These are phyloP conservation scores for Trichophyton benhamiae DNA, from an alignment of 2,329 filamentous ascomycete genomes.

Conservation along the genomic window DNA sequence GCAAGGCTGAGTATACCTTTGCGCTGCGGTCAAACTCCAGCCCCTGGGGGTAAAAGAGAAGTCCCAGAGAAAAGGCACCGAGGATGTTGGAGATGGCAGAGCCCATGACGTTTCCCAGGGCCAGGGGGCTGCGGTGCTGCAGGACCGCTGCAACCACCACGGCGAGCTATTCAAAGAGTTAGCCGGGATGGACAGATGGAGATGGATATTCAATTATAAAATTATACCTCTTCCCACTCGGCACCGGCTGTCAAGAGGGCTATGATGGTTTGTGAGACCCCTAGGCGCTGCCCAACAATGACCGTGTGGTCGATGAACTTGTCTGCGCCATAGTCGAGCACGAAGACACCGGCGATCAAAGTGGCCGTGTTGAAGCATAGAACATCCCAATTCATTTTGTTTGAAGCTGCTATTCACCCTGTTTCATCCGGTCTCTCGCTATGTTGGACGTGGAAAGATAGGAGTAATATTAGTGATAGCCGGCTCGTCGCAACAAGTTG, in stretches of 20 bases:
- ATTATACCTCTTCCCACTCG: conserved; percentile 35
- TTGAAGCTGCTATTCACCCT: too few relatives aligned
- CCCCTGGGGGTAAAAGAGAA: conserved; percentile 22
- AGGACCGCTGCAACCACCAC: conserved; percentile 40
- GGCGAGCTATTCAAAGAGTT: background rate
- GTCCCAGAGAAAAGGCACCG: conserved; percentile 43
- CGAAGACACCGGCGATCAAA: conserved; percentile 23
- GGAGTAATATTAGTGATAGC: too few relatives aligned
- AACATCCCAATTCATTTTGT: too few relatives aligned
- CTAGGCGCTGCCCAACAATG: conserved; percentile 33
- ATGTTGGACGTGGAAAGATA: too few relatives aligned
- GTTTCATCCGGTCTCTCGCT: too few relatives aligned
- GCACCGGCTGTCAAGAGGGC: conserved; percentile 42
- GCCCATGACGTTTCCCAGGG: conserved; percentile 45
- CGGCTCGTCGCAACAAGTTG: too few relatives aligned
- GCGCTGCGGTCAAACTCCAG: background rate
- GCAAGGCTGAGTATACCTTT: conserved; percentile 15
- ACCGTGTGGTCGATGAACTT: conserved; percentile 43
- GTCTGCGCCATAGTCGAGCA: conserved; percentile 42
- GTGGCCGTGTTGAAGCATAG: too few relatives aligned
- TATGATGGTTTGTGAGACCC: conserved; percentile 38
- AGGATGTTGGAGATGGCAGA: conserved; percentile 45
- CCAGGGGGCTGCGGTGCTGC: conserved; percentile 36
- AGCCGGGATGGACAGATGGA: too few relatives aligned
- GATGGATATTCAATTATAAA: too few relatives aligned